Conservation (phyloP, 805 yeast genomes). For the Wickerhamiella vanderwaltii region DNA sequence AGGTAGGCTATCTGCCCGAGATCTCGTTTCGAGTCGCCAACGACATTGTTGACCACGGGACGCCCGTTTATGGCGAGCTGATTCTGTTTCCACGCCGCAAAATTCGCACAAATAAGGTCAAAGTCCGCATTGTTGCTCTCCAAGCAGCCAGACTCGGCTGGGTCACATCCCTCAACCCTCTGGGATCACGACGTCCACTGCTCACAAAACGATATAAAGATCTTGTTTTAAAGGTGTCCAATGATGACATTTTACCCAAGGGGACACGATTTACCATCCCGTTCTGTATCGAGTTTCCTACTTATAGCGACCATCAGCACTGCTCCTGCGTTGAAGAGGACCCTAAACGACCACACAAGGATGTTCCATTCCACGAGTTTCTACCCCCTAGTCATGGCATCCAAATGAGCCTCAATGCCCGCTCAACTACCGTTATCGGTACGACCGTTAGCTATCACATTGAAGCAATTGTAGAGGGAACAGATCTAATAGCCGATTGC, state of each 20-base stretch:
- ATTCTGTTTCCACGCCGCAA: conserved; percentile 8
- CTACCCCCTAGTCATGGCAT: conserved; percentile 4
- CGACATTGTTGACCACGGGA: conserved; percentile 1
- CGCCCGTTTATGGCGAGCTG: conserved; percentile 5
- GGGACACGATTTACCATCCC: background rate
- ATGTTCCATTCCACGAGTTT: background rate
- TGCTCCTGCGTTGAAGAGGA: conserved; percentile 1
- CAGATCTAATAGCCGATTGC: conserved; percentile 1
- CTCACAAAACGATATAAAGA: conserved; percentile 1
- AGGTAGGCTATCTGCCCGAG: conserved; percentile 2
- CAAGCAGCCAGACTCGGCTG: background rate
- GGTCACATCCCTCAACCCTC: background rate
- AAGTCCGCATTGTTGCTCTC: background rate
- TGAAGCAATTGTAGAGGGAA: background rate
- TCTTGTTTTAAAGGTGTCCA: background rate
- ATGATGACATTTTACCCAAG: background rate
- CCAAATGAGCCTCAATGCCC: background rate
- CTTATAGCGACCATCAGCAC: conserved; percentile 1
- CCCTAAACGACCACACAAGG: background rate
- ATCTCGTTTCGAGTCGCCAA: background rate
- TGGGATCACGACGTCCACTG: background rate
- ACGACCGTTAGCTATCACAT: conserved; percentile 2
- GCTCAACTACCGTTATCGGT: background rate
- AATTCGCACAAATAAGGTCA: background rate
- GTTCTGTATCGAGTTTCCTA: conserved; percentile 5